Conservation (phyloP, 106 monocot species). For the Cymbidium sinense region DNA sequence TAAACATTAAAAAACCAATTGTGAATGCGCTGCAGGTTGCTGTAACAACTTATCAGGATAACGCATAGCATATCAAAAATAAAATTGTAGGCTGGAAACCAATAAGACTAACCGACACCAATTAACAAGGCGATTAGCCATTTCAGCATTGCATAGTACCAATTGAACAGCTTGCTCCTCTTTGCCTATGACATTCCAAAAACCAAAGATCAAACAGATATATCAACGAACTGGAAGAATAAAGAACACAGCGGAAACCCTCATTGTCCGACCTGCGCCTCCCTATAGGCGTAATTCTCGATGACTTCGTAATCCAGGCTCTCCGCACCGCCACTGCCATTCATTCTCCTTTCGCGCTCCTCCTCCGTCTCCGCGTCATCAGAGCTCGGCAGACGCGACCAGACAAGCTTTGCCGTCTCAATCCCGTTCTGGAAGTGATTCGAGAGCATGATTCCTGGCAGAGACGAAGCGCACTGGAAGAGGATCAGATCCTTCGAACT, state of each 20-base stretch:
- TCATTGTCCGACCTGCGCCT: constrained; percentile 55
- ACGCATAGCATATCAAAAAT: background rate
- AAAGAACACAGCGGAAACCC: background rate
- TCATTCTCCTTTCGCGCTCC: constrained; percentile 9
- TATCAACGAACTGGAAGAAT: background rate
- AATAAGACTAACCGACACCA: constrained; percentile 56
- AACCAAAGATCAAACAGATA: background rate
- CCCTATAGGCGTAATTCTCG: constrained; percentile 89
- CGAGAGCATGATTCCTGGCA: constrained; percentile 40
- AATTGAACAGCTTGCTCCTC: constrained; percentile 75
- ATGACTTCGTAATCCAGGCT: constrained; percentile 96
- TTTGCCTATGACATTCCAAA: constrained; percentile 36
- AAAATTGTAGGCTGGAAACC: background rate
- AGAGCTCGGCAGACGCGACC: constrained; percentile 74
- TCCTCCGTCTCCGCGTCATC: constrained; percentile 47
- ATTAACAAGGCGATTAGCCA: constrained; percentile 90
- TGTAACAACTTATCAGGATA: background rate
- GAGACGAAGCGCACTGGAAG: background rate
- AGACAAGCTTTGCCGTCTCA: constrained; percentile 61
- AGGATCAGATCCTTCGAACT: constrained; percentile 2
- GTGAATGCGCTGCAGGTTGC: background rate
- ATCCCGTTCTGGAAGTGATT: constrained; percentile 71
- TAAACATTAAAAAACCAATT: background rate
- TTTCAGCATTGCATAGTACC: constrained; percentile 75
- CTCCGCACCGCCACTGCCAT: constrained; percentile 38